These are phyloP conservation scores for Geotrichum restrictum DNA, from an alignment of 1,139 yeast species.

Conservation along the genomic window DNA sequence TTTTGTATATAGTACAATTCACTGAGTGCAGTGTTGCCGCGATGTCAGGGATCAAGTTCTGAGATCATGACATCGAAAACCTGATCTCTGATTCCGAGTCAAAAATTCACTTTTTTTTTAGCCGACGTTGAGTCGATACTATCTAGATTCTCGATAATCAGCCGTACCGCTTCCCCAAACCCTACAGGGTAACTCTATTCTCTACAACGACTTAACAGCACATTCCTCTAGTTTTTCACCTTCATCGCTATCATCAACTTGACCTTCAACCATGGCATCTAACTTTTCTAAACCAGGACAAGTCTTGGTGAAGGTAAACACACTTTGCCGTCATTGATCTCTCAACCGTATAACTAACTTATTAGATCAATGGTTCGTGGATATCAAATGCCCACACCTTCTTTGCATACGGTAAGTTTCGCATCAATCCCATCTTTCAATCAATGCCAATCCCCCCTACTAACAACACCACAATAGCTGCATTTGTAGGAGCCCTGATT, in stretches of 20 bases:
- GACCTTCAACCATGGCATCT: neutral
- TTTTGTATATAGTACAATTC: too few relatives aligned
- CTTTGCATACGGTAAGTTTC: conserved; percentile 49
- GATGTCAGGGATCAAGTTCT: too few relatives aligned
- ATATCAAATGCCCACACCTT: conserved; percentile 68
- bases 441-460: neutral
- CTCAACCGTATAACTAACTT: too few relatives aligned
- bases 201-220: neutral
- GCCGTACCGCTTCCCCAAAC: neutral
- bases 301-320: conserved; percentile 18
- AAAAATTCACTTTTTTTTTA: too few relatives aligned
- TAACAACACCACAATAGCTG: conserved; percentile 40
- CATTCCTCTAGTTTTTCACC: neutral
- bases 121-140: too few relatives aligned
- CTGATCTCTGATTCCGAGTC: too few relatives aligned
- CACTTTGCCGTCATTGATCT: too few relatives aligned
- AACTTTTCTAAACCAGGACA: conserved; percentile 21
- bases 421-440: neutral
- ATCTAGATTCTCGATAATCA: too few relatives aligned
- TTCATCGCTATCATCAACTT: neutral
- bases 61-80: too few relatives aligned
- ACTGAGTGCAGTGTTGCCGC: too few relatives aligned
- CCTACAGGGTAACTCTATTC: neutral
- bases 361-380: conserved; percentile 53
- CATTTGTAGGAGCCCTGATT: conserved; percentile 68